Percentiles rank a stretch among this genome's conserved stretches.
Conservation (phyloP, 257 asterid species). For the Jacaranda copaia region DNA sequence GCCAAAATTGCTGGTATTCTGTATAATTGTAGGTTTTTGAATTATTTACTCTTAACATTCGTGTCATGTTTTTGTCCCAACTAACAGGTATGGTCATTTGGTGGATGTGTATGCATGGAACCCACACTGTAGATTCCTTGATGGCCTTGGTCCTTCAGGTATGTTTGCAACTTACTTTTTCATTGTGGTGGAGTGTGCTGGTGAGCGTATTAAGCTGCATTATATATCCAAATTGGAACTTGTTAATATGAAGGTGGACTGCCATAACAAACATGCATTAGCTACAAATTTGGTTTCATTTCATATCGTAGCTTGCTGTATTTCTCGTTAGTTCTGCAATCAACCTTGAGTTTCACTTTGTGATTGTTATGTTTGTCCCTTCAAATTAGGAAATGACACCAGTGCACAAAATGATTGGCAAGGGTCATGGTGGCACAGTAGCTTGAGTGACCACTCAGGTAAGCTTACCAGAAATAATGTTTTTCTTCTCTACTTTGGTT, state of each 20-base stretch:
- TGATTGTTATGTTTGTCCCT: constrained; percentile 30
- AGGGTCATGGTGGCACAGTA: constrained; percentile 80
- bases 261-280: not conserved
- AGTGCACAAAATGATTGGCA: constrained; percentile 70
- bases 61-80: constrained; percentile 30
- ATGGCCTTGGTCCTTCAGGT: constrained; percentile 66
- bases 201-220: constrained; percentile 7
- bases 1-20: not conserved
- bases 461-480: constrained; percentile 17
- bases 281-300: not conserved
- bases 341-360: not conserved
- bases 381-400: constrained; percentile 53
- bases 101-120: constrained; percentile 67
- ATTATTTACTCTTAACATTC: constrained; percentile 13
- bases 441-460: constrained; percentile 62
- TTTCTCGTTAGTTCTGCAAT: not conserved
- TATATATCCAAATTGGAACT: constrained; percentile 6
- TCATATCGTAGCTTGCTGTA: not conserved
- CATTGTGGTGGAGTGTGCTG: not conserved
- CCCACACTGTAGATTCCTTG: constrained; percentile 66
- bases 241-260: not conserved
- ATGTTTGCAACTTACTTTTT: constrained; percentile 29
- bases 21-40: not conserved
- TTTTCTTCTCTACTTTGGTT: constrained; percentile 6
- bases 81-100: constrained; percentile 67